These are phyloP conservation scores for Cordyceps farinosa DNA, from an alignment of 2,329 filamentous ascomycete species.

Conservation along the genomic window DNA sequence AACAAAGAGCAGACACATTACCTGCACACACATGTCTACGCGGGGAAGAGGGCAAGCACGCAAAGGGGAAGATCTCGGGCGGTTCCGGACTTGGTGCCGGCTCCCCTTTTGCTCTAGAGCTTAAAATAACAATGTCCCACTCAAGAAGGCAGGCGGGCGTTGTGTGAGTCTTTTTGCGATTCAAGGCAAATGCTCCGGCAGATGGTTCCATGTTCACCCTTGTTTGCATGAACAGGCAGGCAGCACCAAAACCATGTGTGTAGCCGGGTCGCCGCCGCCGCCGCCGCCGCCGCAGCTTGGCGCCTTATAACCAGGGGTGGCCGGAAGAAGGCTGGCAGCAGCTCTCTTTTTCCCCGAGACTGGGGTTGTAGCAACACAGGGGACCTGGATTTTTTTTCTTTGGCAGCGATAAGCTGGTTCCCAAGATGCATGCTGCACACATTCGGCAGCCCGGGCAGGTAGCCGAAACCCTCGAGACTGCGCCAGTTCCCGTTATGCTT, in stretches of 20 bases:
- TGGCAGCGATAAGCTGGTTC: not conserved
- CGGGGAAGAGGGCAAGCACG: not conserved
- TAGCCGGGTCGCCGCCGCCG: not conserved
- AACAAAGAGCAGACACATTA: no score
- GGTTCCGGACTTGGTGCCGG: not conserved
- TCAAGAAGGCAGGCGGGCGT: no score
- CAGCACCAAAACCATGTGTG: no score
- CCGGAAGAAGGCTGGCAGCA: not conserved
- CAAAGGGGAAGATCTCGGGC: slow-evolving; percentile 4
- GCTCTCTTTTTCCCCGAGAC: not conserved
- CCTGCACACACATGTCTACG: not conserved
- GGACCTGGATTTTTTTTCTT: no score
- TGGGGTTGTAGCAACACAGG: no score
- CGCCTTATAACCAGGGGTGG: not conserved
- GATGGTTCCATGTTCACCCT: no score
- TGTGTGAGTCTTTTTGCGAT: no score
- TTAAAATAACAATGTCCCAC: no score
- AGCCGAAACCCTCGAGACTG: not conserved
- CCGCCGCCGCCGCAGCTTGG: not conserved
- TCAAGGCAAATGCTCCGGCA: no score
- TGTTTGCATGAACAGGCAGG: no score
- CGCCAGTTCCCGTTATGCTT: no score
- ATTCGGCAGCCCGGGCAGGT: not conserved
- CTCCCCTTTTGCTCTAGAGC: not conserved
- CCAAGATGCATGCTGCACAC: not conserved